A percentile compares a stretch with the other conserved stretches of the same genome.
Conservation (phyloP, 1,284 basidiomycete genomes). For the Quambalaria eucalypti region DNA sequence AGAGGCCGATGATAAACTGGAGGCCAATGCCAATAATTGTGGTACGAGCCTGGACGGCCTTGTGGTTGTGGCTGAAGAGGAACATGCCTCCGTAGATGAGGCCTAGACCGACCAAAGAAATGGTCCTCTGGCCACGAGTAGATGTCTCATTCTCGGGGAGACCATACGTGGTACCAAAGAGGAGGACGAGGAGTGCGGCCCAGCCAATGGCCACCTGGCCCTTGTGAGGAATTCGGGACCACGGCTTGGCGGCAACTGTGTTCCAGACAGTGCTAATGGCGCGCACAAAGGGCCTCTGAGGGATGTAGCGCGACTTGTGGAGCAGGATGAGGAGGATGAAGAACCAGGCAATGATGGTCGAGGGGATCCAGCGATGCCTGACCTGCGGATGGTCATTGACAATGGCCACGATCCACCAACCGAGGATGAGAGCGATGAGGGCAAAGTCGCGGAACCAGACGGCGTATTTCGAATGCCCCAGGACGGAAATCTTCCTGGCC, state of each 20-base stretch:
- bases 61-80: slow-evolving; percentile 20
- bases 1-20: slow-evolving; percentile 40
- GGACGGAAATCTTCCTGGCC: not conserved
- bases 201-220: slow-evolving; percentile 26
- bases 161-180: slow-evolving; percentile 35
- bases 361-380: slow-evolving; percentile 7
- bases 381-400: slow-evolving; percentile 6
- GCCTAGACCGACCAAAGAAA: slow-evolving; percentile 32
- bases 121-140: slow-evolving; percentile 23
- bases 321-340: slow-evolving; percentile 41
- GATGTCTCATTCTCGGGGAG: slow-evolving; percentile 27
- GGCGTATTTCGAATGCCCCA: slow-evolving; percentile 9
- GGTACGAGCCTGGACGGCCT: slow-evolving; percentile 27
- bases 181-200: slow-evolving; percentile 25
- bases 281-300: slow-evolving; percentile 30
- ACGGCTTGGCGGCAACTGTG: slow-evolving; percentile 20
- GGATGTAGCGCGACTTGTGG: slow-evolving; percentile 36
- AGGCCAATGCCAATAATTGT: slow-evolving; percentile 33
- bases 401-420: slow-evolving; percentile 13
- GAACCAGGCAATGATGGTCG: slow-evolving; percentile 22
- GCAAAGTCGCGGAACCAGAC: slow-evolving; percentile 12
- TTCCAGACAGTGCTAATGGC: slow-evolving; percentile 20
- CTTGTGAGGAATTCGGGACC: slow-evolving; percentile 26
- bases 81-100: slow-evolving; percentile 35
- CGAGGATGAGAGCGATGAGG: slow-evolving; percentile 12